Evolutionary conservation across 1,284 basidiomycete species (phyloP), one percentile per base, ranked within the genome.

Genomic region (Rhizoctonia solani): DNA sequence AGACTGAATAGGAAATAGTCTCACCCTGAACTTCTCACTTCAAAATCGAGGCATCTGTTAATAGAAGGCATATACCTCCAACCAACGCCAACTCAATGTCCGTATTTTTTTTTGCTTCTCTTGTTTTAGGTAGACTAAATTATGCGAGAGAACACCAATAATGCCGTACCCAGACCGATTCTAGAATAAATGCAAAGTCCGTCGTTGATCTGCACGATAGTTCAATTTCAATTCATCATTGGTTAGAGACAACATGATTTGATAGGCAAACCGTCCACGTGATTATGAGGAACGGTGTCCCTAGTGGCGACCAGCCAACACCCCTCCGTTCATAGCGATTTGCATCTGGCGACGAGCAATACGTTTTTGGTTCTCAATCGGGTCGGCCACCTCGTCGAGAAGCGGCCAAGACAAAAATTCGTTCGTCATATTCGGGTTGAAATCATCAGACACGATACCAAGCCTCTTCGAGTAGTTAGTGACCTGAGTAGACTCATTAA

Each of bases 391-490:
- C 29, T 70, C 69, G 34, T 70, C 67, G 19, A 69, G 55, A 37
- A 70, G 63, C 14, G 66, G 39, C 70, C 69, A 71, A 5, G 53
- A 49, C n/a, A 70, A 50, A 53, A 70, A 70, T 65, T 71, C 70
- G 47, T 79, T 79, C 69, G 78, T 77, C 72, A 74, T 75, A 72
- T 79, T 79, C 47, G 73, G 73, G 68, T 74, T 69, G 65, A 78
- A 78, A 54, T 70, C 71, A 1, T 69, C 65, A 19, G 69, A 69
- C 44, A 78, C 74, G 58, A 79, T 73, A 11, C 74, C 73, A n/a
- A 79, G 75, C 21, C 77, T 72, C 71, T 77, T 77, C 69, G 73
- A 76, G 71, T 77, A 77, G 68, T 72, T 73, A 66, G 75, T 76
- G 53, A 77, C 75, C 73, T 77, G 52, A 69, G 70, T 23, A 42